A percentile compares a stretch with the other conserved stretches of the same genome.
Evolutionary conservation across 805 yeast genomes (phyloP).

Genomic region (Tetrapisispora phaffii): DNA sequence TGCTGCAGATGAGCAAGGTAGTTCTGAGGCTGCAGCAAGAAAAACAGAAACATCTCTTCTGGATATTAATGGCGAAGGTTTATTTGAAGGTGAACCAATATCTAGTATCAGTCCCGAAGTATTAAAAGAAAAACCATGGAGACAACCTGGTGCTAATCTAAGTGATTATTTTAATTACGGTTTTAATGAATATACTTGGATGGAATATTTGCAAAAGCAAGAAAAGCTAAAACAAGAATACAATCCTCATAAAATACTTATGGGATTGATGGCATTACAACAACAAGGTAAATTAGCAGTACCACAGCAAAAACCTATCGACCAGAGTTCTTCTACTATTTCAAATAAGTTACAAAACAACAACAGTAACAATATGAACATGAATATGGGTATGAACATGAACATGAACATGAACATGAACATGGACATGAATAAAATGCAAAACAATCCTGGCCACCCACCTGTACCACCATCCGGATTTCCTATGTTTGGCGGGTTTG

Average conservation of each 20-base stretch:
- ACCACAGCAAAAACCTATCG: constrained; percentile 24
- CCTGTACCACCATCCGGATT: constrained; percentile 24
- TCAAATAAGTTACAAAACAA: constrained; percentile 9
- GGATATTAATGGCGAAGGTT: constrained; percentile 28
- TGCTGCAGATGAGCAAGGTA: constrained; percentile 2
- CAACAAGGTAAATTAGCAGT: constrained; percentile 33
- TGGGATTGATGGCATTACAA: constrained; percentile 33
- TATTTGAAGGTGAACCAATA: constrained; percentile 66
- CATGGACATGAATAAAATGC: constrained; percentile 4
- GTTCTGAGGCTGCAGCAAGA: constrained; percentile 7
- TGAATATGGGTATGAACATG: constrained; percentile 1
- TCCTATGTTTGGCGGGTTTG: constrained; percentile 30
- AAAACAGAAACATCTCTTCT: constrained; percentile 23
- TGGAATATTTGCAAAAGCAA: constrained; percentile 80
- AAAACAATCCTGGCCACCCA: constrained; percentile 2
- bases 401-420: constrained; percentile 2
- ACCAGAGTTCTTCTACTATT: constrained; percentile 12
- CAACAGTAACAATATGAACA: constrained; percentile 2
- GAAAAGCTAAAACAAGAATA: constrained; percentile 71
- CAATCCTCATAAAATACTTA: constrained; percentile 72
- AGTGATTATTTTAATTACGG: constrained; percentile 95
- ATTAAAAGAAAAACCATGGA: constrained; percentile 93
- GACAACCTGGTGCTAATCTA: constrained; percentile 91
- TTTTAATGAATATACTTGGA: constrained; percentile 94
- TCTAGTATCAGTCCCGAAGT: constrained; percentile 72